Conservation (phyloP, 805 yeast genomes). For the Brettanomyces custersianus region DNA sequence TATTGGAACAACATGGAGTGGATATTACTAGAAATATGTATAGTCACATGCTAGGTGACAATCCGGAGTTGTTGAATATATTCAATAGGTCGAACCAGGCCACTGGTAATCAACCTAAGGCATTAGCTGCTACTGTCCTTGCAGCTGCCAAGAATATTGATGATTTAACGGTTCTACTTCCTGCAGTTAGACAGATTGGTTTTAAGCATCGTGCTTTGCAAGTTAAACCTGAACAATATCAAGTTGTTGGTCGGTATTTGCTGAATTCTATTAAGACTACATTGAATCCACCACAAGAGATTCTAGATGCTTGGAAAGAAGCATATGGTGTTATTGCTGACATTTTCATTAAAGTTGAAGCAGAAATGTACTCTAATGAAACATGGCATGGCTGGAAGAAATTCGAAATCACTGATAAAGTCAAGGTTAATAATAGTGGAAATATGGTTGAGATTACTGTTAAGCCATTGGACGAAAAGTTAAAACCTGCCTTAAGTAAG, state of each 20-base stretch:
- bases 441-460: slow-evolving; percentile 46
- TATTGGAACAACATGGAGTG: slow-evolving; percentile 46
- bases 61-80: slow-evolving; percentile 48
- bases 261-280: slow-evolving; percentile 44
- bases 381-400: slow-evolving; percentile 52
- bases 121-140: slow-evolving; percentile 37
- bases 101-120: slow-evolving; percentile 48
- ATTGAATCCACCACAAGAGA: slow-evolving; percentile 49
- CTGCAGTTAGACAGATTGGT: slow-evolving; percentile 51
- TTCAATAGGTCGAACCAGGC: slow-evolving; percentile 55
- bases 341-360: slow-evolving; percentile 48
- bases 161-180: slow-evolving; percentile 50
- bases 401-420: slow-evolving; percentile 32
- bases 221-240: slow-evolving; percentile 55
- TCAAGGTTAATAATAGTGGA: slow-evolving; percentile 32
- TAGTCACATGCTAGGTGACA: slow-evolving; percentile 39
- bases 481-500: slow-evolving; percentile 7
- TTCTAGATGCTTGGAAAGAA: slow-evolving; percentile 53
- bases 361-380: slow-evolving; percentile 30
- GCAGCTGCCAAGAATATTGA: slow-evolving; percentile 55
- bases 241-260: slow-evolving; percentile 53
- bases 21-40: slow-evolving; percentile 48
- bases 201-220: slow-evolving; percentile 60
- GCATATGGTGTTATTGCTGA: slow-evolving; percentile 62
- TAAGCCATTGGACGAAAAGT: slow-evolving; percentile 31